These are phyloP conservation scores for Corymbia citriodora DNA, from an alignment of 441 rosid genomes.

Conservation along the genomic window DNA sequence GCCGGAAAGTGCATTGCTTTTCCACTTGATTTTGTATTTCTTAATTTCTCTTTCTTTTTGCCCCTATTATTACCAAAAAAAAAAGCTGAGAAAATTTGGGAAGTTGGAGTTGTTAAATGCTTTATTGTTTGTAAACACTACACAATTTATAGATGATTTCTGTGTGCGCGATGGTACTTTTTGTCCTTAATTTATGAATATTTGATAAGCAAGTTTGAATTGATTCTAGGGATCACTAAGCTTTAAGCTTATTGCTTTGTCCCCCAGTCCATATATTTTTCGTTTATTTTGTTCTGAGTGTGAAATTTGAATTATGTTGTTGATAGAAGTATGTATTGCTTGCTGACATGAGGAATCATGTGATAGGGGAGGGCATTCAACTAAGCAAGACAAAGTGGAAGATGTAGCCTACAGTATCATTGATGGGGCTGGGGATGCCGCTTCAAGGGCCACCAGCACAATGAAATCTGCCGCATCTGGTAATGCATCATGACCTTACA, in stretches of 20 bases:
- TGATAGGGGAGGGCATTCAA: slow-evolving; percentile 22
- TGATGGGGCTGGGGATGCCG: slow-evolving; percentile 24
- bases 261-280: not conserved
- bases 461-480: slow-evolving; percentile 25
- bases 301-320: not conserved
- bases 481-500: not conserved
- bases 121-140: not conserved
- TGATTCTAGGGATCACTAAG: not conserved
- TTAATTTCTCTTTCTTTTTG: not conserved
- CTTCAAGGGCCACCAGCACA: slow-evolving; percentile 21
- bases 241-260: not conserved
- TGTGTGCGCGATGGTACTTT: not conserved
- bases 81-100: not conserved
- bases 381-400: slow-evolving; percentile 16
- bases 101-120: not conserved
- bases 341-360: not conserved
- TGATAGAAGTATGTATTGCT: not conserved
- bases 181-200: not conserved
- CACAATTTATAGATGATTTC: not conserved
- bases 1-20: not conserved
- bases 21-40: not conserved
- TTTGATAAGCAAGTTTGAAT: not conserved
- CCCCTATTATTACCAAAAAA: not conserved
- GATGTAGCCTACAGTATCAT: slow-evolving; percentile 13
- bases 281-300: not conserved